Evolutionary conservation across 805 yeast species (phyloP).

Genomic region (Sugiyamaella lignohabitans): DNA sequence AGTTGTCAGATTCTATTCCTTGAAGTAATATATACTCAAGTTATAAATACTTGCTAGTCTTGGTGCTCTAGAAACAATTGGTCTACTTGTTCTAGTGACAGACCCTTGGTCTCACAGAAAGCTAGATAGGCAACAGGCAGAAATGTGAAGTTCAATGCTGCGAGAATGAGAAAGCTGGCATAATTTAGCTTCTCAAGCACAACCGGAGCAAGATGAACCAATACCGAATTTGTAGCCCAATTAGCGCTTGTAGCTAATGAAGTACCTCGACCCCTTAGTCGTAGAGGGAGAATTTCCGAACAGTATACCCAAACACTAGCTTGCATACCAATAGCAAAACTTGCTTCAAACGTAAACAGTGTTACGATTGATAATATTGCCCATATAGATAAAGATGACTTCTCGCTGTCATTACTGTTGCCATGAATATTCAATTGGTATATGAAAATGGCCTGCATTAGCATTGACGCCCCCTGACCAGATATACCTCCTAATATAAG

Average conservation of each 20-base stretch:
- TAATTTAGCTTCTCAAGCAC: not conserved
- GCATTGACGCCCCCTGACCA: constrained; percentile 3
- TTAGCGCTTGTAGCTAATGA: constrained; percentile 28
- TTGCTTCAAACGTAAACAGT: constrained; percentile 38
- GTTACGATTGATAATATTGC: constrained; percentile 1
- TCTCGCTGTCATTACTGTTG: too few species aligned
- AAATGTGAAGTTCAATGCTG: not conserved
- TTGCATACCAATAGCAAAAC: constrained; percentile 35
- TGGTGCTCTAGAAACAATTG: constrained; percentile 45
- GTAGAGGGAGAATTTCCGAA: constrained; percentile 55
- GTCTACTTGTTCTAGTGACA: constrained; percentile 77
- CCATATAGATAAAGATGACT: too few species aligned
- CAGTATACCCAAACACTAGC: constrained; percentile 56
- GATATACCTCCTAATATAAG: constrained; percentile 1
- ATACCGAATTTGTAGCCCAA: constrained; percentile 37
- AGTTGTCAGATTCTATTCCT: too few species aligned
- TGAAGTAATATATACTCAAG: too few species aligned
- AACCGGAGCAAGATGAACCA: constrained; percentile 38
- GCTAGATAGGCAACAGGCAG: constrained; percentile 56
- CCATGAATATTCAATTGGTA: constrained; percentile 3
- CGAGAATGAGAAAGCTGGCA: not conserved
- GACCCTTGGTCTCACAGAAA: constrained; percentile 85
- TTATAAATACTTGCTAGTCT: too few species aligned
- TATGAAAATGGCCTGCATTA: constrained; percentile 9
- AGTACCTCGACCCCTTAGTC: constrained; percentile 47